Conservation (phyloP, 73 alveolate species). For the Paramecium pentaurelia region DNA sequence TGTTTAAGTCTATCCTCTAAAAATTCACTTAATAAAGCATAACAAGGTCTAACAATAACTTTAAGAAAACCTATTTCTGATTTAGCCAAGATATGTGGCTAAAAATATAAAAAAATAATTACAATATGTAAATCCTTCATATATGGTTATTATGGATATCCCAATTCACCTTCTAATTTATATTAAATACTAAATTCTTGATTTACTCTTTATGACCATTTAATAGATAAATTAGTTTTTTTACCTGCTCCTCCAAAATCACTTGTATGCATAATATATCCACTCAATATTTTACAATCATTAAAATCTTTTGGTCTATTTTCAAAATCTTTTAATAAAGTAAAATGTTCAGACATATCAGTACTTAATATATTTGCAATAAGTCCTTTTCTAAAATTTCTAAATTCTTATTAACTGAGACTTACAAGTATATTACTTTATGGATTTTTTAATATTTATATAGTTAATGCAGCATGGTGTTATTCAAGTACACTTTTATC, state of each 20-base stretch:
- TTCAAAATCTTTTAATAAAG: constrained; percentile 46
- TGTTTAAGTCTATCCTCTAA: neutral
- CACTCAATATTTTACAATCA: constrained; percentile 46
- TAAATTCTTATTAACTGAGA: constrained; percentile 60
- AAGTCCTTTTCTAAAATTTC: constrained; percentile 68
- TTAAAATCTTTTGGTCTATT: constrained; percentile 39
- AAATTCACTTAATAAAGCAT: neutral
- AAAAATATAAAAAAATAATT: neutral
- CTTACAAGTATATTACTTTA: constrained; percentile 65
- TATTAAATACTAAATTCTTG: constrained; percentile 43
- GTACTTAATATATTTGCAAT: constrained; percentile 78
- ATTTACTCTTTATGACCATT: constrained; percentile 48
- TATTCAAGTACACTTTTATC: constrained; percentile 89
- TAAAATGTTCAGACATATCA: constrained; percentile 60
- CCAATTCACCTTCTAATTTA: constrained; percentile 32
- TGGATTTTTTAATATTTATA: constrained; percentile 66
- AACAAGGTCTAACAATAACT: constrained; percentile 29
- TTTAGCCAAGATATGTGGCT: constrained; percentile 36
- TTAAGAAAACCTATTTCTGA: constrained; percentile 40
- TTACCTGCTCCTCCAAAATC: constrained; percentile 58
- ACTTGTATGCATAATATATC: constrained; percentile 40
- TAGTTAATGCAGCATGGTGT: constrained; percentile 85
- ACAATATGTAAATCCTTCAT: constrained; percentile 57
- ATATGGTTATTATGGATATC: constrained; percentile 46
- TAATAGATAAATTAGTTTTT: neutral